Percentiles rank a stretch among this genome's conserved stretches.
phyloP scores from a whole-genome alignment of 495 filamentous ascomycete genomes.

The Penicillium turbatum region DNA sequence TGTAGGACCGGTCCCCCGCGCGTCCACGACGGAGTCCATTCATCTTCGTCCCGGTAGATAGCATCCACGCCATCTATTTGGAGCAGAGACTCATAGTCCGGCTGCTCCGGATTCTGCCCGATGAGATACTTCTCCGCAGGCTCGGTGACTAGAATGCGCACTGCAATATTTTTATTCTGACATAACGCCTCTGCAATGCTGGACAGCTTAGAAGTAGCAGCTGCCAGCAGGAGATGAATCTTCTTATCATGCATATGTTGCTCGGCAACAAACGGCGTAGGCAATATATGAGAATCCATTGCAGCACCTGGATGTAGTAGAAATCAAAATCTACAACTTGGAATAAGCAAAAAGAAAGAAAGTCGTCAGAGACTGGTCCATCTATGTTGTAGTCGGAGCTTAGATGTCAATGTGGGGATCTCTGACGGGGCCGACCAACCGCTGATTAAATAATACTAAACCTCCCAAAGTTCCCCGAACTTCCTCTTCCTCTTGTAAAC shows the following conservation, averaged over 20 bases:
- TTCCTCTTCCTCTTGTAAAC: background rate
- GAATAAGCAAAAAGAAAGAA: background rate
- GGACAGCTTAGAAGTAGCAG: slow-evolving; percentile 86
- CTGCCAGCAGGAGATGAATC: slow-evolving; percentile 74
- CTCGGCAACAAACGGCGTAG: background rate
- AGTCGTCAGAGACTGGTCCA: background rate
- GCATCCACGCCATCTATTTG: slow-evolving; percentile 59
- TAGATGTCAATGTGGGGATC: slow-evolving; percentile 7
- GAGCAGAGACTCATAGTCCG: slow-evolving; percentile 49
- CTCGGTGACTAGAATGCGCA: slow-evolving; percentile 72
- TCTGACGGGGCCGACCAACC: background rate
- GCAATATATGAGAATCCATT: background rate
- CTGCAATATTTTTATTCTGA: slow-evolving; percentile 53
- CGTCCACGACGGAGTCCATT: slow-evolving; percentile 72
- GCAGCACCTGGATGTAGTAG: background rate
- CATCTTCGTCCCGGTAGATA: slow-evolving; percentile 72
- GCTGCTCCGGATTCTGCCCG: slow-evolving; percentile 67
- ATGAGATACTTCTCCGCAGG: slow-evolving; percentile 67
- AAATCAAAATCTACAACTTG: background rate
- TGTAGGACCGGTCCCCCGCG: slow-evolving; percentile 63
- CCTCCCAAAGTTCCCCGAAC: slow-evolving; percentile 1
- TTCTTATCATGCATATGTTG: slow-evolving; percentile 51
- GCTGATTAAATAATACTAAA: slow-evolving; percentile 12
- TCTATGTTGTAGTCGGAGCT: background rate
- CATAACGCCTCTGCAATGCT: slow-evolving; percentile 60